Percentiles rank a stretch among this genome's conserved stretches.
phyloP scores from a whole-genome alignment of 352 stramenopile species.

The Plasmopara viticola region DNA sequence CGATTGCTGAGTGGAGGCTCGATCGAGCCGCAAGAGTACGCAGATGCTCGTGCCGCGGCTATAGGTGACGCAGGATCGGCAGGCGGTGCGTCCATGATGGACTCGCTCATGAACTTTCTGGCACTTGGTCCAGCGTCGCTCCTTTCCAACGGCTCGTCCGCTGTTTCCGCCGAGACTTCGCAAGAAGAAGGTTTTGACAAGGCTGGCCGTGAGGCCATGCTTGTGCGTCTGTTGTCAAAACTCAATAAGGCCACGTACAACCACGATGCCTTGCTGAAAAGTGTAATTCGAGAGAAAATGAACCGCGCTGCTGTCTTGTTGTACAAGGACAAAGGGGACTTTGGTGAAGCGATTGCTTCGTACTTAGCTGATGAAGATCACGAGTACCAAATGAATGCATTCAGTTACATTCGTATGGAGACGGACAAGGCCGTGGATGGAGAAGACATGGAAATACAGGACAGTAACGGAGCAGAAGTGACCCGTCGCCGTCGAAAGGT shows the following conservation, averaged over 20 bases:
- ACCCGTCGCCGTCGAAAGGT: constrained; percentile 46
- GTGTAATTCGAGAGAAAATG: constrained; percentile 72
- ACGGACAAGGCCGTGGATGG: constrained; percentile 42
- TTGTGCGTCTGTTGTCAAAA: constrained; percentile 79
- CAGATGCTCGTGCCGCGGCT: constrained; percentile 51
- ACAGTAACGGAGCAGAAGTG: constrained; percentile 26
- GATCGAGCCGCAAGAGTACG: constrained; percentile 81
- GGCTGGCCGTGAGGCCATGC: constrained; percentile 68
- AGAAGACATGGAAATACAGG: constrained; percentile 33
- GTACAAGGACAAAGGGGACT: constrained; percentile 74
- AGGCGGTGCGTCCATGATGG: constrained; percentile 71
- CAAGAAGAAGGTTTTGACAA: constrained; percentile 85
- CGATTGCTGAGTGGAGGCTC: constrained; percentile 75
- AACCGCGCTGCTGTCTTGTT: constrained; percentile 76
- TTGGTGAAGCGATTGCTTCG: constrained; percentile 67
- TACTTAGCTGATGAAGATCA: constrained; percentile 76
- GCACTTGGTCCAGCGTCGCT: constrained; percentile 68
- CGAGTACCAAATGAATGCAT: constrained; percentile 79
- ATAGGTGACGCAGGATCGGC: constrained; percentile 37
- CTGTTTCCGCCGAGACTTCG: constrained; percentile 39
- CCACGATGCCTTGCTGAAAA: constrained; percentile 56
- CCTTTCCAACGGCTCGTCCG: constrained; percentile 32
- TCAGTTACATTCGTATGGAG: constrained; percentile 75
- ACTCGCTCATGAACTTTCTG: constrained; percentile 85
- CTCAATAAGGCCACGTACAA: constrained; percentile 81